phyloP scores from a whole-genome alignment of 305 asterid species.

The Fraxinus nigra region DNA sequence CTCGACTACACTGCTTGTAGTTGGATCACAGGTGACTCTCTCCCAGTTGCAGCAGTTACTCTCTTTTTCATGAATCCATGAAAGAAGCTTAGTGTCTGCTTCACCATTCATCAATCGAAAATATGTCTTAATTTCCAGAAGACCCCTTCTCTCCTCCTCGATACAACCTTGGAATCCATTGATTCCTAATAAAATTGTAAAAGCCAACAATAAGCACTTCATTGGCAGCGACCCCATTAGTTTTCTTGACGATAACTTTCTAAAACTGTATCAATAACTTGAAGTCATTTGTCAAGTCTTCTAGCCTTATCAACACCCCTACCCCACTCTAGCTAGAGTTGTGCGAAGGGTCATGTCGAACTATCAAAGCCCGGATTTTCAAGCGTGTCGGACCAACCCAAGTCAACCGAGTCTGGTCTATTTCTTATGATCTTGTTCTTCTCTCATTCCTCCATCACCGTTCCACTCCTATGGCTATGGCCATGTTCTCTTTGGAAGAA shows the following conservation, averaged over 20 bases:
- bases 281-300: neutral
- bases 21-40: conserved; percentile 3
- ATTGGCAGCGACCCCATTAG: neutral
- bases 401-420: neutral
- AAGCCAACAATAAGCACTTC: neutral
- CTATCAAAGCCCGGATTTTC: neutral
- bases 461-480: neutral
- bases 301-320: neutral
- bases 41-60: conserved; percentile 8
- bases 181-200: neutral
- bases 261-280: neutral
- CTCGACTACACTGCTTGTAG: neutral
- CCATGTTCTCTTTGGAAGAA: neutral
- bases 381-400: neutral
- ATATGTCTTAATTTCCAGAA: neutral
- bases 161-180: neutral
- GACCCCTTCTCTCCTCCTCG: neutral
- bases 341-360: neutral
- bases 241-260: neutral
- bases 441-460: neutral
- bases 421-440: neutral
- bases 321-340: neutral
- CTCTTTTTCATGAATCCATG: neutral
- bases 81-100: neutral
- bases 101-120: neutral